Conservation (phyloP, 2,329 filamentous ascomycete genomes). For the Ascochyta koolunga region DNA sequence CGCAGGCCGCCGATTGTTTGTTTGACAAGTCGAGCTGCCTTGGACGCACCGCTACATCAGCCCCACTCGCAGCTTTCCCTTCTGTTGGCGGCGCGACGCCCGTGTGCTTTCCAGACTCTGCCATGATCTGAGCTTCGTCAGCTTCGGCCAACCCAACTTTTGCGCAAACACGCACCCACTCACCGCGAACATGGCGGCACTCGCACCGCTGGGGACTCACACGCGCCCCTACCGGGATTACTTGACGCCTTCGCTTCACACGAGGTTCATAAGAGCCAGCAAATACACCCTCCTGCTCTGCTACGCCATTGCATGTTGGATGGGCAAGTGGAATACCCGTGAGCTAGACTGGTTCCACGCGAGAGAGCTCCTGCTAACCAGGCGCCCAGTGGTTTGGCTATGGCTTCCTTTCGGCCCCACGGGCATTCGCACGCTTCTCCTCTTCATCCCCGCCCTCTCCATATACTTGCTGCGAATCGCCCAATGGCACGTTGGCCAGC, state of each 20-base stretch:
- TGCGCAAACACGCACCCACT: slow-evolving; percentile 13
- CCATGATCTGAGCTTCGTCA: slow-evolving; percentile 30
- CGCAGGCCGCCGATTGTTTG: slow-evolving; percentile 28
- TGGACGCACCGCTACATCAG: slow-evolving; percentile 5
- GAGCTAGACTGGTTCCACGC: slow-evolving; percentile 45
- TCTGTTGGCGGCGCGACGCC: slow-evolving; percentile 13
- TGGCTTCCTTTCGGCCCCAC: slow-evolving; percentile 83
- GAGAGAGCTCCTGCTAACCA: slow-evolving; percentile 20
- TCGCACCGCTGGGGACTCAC: slow-evolving; percentile 40
- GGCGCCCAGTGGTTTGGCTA: slow-evolving; percentile 73
- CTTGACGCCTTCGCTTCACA: slow-evolving; percentile 84
- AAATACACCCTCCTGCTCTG: slow-evolving; percentile 72
- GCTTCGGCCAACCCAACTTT: neutral
- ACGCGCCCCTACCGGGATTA: slow-evolving; percentile 83
- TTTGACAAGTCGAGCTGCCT: slow-evolving; percentile 30
- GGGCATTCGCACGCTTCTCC: slow-evolving; percentile 73
- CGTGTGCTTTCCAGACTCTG: slow-evolving; percentile 10
- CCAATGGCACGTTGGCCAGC: slow-evolving; percentile 68
- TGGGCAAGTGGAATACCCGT: slow-evolving; percentile 71
- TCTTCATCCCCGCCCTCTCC: slow-evolving; percentile 77
- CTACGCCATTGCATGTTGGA: slow-evolving; percentile 72
- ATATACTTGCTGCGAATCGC: slow-evolving; percentile 87
- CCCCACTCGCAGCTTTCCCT: slow-evolving; percentile 14
- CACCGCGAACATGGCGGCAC: slow-evolving; percentile 39
- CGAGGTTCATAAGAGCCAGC: slow-evolving; percentile 81